Conservation (phyloP, 306 rosid genomes). For the Leucaena leucocephala region DNA sequence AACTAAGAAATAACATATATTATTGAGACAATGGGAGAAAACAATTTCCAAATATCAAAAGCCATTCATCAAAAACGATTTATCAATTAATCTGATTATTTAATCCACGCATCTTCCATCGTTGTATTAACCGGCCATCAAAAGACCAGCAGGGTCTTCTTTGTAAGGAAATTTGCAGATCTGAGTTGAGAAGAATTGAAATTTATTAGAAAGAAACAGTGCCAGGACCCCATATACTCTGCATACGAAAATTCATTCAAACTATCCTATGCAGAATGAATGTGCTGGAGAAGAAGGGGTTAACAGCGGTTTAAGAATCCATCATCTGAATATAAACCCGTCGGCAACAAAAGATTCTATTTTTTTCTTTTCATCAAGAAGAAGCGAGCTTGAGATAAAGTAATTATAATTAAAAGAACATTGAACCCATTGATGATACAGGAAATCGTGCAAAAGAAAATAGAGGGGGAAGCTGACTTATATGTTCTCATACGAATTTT, state of each 20-base stretch:
- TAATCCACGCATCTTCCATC: background rate
- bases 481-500: background rate
- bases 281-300: background rate
- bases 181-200: background rate
- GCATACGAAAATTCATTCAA: background rate
- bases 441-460: background rate
- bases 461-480: background rate
- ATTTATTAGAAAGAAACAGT: background rate
- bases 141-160: background rate
- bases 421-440: background rate
- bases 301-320: background rate
- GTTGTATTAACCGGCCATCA: background rate
- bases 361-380: background rate
- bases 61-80: slow-evolving; percentile 15
- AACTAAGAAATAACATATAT: background rate
- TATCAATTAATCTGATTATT: slow-evolving; percentile 3
- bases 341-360: background rate
- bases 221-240: background rate
- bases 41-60: slow-evolving; percentile 3
- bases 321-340: background rate
- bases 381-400: background rate
- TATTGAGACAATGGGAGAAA: background rate
- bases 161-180: background rate
- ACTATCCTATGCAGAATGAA: background rate
- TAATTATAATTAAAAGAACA: background rate